A percentile compares a stretch with the other conserved stretches of the same genome.
Evolutionary conservation across 768 basidiomycete species (phyloP).

Genomic region (Clavulina sp.): DNA sequence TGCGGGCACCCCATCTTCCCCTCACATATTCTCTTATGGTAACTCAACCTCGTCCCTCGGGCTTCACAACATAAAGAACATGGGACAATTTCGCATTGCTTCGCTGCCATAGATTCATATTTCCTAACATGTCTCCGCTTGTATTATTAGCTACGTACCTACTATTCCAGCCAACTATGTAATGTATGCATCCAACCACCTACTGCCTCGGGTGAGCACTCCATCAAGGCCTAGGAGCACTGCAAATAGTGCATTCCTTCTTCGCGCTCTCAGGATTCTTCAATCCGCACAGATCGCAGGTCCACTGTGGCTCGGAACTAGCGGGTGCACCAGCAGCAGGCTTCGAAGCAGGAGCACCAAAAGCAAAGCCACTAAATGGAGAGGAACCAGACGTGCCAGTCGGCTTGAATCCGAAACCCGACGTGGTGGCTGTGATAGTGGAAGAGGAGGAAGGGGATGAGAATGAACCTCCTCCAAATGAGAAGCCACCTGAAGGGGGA

Average conservation of each 20-base stretch:
- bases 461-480: background rate
- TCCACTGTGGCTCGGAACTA: too few species aligned
- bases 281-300: conserved; percentile 6
- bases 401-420: background rate
- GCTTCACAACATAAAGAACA: too few species aligned
- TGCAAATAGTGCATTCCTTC: conserved; percentile 7
- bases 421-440: background rate
- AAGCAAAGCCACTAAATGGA: background rate
- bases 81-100: too few species aligned
- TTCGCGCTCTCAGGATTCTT: conserved; percentile 1
- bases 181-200: too few species aligned
- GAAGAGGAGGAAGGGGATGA: background rate
- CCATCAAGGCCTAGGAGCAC: background rate
- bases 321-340: background rate
- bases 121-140: too few species aligned
- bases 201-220: too few species aligned
- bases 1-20: background rate
- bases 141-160: too few species aligned
- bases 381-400: background rate
- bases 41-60: too few species aligned
- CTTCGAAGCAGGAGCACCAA: background rate
- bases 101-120: too few species aligned
- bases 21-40: background rate
- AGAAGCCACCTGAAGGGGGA: background rate
- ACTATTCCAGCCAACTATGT: too few species aligned